These are phyloP conservation scores for Ambrosia hybrid DNA, from an alignment of 140 eudicot species.

Conservation along the genomic window DNA sequence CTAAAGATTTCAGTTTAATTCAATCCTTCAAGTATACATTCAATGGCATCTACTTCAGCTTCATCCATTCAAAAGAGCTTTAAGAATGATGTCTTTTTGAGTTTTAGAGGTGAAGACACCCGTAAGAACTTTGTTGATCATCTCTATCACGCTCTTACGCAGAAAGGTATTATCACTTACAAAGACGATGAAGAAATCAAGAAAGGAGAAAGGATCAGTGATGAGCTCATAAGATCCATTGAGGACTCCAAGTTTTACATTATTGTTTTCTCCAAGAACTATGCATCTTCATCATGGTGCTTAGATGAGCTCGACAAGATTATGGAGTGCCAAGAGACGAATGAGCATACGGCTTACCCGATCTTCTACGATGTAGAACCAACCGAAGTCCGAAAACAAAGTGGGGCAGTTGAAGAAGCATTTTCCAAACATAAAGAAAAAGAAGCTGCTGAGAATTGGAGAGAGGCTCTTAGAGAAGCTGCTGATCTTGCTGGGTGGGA, in stretches of 20 bases:
- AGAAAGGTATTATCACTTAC: not conserved
- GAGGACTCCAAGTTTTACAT: constrained; percentile 17
- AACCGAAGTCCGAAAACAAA: constrained; percentile 21
- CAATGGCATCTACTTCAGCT: constrained; percentile 26
- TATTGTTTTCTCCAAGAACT: constrained; percentile 23
- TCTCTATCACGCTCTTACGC: constrained; percentile 19
- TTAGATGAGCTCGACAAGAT: constrained; percentile 22
- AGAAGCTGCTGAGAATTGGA: constrained; percentile 23
- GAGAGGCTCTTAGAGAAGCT: constrained; percentile 22
- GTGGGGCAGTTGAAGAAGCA: constrained; percentile 22
- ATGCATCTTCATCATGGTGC: constrained; percentile 29
- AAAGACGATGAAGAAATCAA: constrained; percentile 9
- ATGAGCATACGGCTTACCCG: constrained; percentile 16
- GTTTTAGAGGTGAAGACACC: constrained; percentile 29
- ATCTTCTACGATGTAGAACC: constrained; percentile 29
- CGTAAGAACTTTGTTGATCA: constrained; percentile 24
- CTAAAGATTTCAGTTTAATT: not conserved
- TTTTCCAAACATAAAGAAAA: constrained; percentile 5
- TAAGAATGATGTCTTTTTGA: constrained; percentile 25
- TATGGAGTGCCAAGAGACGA: constrained; percentile 20
- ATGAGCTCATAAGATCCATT: constrained; percentile 15
- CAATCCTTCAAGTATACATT: not conserved
- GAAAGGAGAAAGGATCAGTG: constrained; percentile 9
- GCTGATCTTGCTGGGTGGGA: constrained; percentile 18
- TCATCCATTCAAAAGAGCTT: constrained; percentile 7